Base-by-base conservation (phyloP, 306 rosid genomes). In the Dryas octopetala region DNA sequence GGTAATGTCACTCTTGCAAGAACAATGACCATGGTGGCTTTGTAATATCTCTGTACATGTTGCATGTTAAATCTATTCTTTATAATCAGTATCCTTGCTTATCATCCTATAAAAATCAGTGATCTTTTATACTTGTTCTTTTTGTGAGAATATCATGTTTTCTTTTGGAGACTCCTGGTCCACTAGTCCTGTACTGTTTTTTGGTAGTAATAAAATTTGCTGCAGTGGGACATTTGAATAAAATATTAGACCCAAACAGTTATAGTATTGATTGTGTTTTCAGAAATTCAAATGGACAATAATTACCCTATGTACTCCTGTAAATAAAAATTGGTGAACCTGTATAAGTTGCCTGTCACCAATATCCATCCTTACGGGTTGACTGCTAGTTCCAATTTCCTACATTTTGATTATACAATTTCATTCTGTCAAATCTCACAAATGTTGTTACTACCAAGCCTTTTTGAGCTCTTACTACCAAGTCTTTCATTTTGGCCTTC, bases 1-100 rank as follows among this genome's bases (percentile, higher is more conserved):
- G 93, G 99, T 95, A 83, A 79, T 32, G 59, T 74, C 52, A 45
- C 50, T 65, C 44, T 40, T 38, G 2, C 9, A 52, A 5, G n/a
- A 43, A 46, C 7, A 43, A 17, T 9, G 9, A 15, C 13, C 15
- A 3, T 6, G 45, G 12, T 17, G 50, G 58, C 68, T 66, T 26
- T 54, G n/a, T 15, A 49, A 51, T 49, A 47, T 28, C 2, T 43
- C n/a, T 4, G 5, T 74, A 11, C 7, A 5, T 46, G 28, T 19
- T 68, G 59, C 50, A 17, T 48, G 3, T 4, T n/a, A 3, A 61
- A 2, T 38, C 48, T 28, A 7, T 62, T 47, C 7, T 66, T 14
- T 13, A 9, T 47, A 44, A 43, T 58, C 11, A 6, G 3, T 49
- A 41, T 58, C 41, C 38, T 32, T 32, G 38, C 2, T 32, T 32